Percentiles rank a stretch among this genome's conserved stretches.
Conservation (phyloP, 1,139 yeast genomes). For the Sugiyamaella grinbergsii region DNA sequence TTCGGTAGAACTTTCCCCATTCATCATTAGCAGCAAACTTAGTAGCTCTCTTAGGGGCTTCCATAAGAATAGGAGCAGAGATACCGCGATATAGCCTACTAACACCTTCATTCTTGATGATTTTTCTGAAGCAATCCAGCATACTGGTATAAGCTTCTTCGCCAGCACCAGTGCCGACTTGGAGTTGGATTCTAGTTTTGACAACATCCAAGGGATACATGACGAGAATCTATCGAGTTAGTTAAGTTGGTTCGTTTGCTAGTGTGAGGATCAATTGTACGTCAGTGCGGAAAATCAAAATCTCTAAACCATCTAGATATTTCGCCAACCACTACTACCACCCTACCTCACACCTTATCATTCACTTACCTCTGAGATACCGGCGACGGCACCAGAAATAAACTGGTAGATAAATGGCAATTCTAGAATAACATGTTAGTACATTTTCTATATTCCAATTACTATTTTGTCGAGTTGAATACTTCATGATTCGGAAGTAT, state of each 20-base stretch:
- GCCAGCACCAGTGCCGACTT: slow-evolving; percentile 53
- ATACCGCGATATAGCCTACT: slow-evolving; percentile 88
- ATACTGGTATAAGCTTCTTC: slow-evolving; percentile 77
- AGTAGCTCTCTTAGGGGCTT: slow-evolving; percentile 97
- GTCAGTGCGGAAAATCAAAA: not conserved
- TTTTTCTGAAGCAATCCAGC: slow-evolving; percentile 77
- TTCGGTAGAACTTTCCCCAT: slow-evolving; percentile 86
- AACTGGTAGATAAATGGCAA: slow-evolving; percentile 91
- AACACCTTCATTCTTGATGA: slow-evolving; percentile 78
- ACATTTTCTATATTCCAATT: not conserved
- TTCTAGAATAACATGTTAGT: slow-evolving; percentile 39
- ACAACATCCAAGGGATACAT: slow-evolving; percentile 99
- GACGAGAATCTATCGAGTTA: slow-evolving; percentile 59
- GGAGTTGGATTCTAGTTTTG: slow-evolving; percentile 94
- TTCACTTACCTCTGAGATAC: slow-evolving; percentile 71
- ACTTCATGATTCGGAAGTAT: too few species aligned
- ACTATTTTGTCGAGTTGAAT: too few species aligned
- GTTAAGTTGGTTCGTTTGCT: not conserved
- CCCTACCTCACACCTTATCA: not conserved
- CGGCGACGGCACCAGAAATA: slow-evolving; percentile 94
- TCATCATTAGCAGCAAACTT: slow-evolving; percentile 98
- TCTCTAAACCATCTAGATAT: not conserved
- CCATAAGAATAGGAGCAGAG: slow-evolving; percentile 95
- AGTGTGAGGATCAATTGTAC: too few species aligned
- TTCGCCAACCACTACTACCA: too few species aligned